phyloP scores from a whole-genome alignment of 805 yeast genomes.

The Brettanomyces sp. region DNA sequence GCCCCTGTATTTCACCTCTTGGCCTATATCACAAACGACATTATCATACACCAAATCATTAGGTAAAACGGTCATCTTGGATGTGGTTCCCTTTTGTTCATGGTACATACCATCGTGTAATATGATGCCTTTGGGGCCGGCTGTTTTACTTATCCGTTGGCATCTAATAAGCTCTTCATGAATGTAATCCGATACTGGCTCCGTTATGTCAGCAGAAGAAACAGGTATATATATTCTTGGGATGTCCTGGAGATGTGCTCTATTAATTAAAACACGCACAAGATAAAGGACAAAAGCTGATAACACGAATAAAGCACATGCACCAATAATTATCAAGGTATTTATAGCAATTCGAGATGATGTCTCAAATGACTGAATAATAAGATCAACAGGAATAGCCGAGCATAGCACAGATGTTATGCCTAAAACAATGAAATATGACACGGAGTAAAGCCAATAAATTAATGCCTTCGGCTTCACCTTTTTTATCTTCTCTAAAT shows the following conservation, averaged over 20 bases:
- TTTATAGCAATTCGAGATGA: conserved; percentile 57
- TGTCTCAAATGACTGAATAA: conserved; percentile 45
- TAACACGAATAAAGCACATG: conserved; percentile 52
- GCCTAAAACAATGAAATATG: conserved; percentile 31
- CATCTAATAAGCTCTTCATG: conserved; percentile 33
- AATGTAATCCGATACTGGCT: conserved; percentile 32
- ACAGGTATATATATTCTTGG: conserved; percentile 73
- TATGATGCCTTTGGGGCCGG: conserved; percentile 33
- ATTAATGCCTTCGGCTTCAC: conserved; percentile 2
- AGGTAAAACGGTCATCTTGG: conserved; percentile 12
- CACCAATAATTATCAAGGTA: conserved; percentile 70
- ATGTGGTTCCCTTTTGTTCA: conserved; percentile 3
- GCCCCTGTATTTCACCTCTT: conserved; percentile 41
- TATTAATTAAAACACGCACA: conserved; percentile 47
- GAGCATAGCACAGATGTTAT: conserved; percentile 50
- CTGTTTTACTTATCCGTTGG: conserved; percentile 28
- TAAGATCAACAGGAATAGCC: conserved; percentile 74
- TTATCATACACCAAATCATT: conserved; percentile 37
- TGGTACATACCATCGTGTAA: conserved; percentile 43
- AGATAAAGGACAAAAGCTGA: conserved; percentile 42
- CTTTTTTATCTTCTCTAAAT: neutral
- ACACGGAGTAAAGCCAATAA: conserved; percentile 36
- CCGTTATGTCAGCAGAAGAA: conserved; percentile 49
- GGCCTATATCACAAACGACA: conserved; percentile 50
- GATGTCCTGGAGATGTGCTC: conserved; percentile 59